phyloP scores from a whole-genome alignment of 805 yeast species.

The Metschnikowia santaceciliae region DNA sequence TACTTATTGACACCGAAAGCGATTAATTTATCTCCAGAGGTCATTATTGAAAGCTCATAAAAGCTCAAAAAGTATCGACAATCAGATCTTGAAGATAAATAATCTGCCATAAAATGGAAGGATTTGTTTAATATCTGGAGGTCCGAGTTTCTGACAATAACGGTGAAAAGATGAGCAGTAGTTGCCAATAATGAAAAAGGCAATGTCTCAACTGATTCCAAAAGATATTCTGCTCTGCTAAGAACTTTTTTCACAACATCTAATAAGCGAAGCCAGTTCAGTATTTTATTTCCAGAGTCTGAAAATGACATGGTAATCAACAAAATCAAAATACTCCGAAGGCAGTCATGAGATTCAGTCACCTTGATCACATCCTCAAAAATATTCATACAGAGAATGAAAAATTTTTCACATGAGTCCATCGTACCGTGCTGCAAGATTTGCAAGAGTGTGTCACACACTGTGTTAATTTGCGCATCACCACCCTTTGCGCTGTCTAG shows the following conservation, averaged over 20 bases:
- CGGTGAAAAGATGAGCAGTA: constrained; percentile 43
- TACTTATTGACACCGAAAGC: constrained; percentile 41
- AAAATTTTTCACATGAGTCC: constrained; percentile 46
- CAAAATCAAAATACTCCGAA: constrained; percentile 30
- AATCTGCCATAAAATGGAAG: constrained; percentile 42
- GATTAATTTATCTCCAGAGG: constrained; percentile 43
- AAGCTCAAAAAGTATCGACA: constrained; percentile 43
- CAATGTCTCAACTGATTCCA: constrained; percentile 3
- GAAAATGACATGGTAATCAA: constrained; percentile 53
- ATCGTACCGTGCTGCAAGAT: constrained; percentile 50
- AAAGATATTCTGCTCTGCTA: constrained; percentile 12
- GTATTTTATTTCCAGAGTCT: constrained; percentile 65
- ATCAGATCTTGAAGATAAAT: constrained; percentile 28
- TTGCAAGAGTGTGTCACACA: constrained; percentile 56
- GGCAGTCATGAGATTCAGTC: not conserved
- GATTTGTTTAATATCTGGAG: constrained; percentile 43
- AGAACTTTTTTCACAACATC: constrained; percentile 21
- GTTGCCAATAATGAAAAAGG: constrained; percentile 18
- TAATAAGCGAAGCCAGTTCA: constrained; percentile 44
- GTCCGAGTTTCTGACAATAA: constrained; percentile 55
- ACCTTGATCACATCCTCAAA: constrained; percentile 15
- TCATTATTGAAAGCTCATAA: constrained; percentile 41
- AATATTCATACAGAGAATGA: constrained; percentile 26
- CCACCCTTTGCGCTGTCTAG: constrained; percentile 6
- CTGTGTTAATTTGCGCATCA: constrained; percentile 22